Percentiles rank a stretch among this genome's conserved stretches.
These are phyloP conservation scores for Chalaropsis ovoidea DNA, from an alignment of 2,329 filamentous ascomycete species.

Conservation along the genomic window DNA sequence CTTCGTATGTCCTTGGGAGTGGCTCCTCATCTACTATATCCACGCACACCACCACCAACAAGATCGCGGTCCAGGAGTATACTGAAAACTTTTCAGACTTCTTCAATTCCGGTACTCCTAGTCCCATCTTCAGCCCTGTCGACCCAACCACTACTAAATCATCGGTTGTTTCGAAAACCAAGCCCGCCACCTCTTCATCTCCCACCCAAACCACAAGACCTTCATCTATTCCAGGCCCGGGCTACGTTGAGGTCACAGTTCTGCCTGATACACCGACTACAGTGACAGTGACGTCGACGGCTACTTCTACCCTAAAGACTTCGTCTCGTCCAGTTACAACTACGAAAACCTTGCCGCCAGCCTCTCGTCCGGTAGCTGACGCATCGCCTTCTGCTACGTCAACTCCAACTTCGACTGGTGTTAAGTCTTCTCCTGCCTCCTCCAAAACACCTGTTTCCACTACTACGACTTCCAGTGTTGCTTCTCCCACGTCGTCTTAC, in stretches of 20 bases:
- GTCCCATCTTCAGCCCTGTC: constrained; percentile 21
- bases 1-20: too few relatives aligned
- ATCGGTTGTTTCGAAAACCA: background rate
- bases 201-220: background rate
- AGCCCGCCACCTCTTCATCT: background rate
- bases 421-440: background rate
- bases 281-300: background rate
- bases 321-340: background rate
- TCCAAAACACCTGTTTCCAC: background rate
- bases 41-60: background rate
- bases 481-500: background rate
- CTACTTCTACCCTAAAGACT: background rate
- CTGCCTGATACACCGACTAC: constrained; percentile 9
- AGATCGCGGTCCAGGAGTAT: background rate
- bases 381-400: background rate
- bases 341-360: background rate
- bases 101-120: constrained; percentile 22
- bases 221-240: background rate
- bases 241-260: constrained; percentile 8
- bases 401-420: background rate
- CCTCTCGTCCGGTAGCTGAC: constrained; percentile 1
- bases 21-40: too few relatives aligned
- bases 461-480: background rate
- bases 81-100: constrained; percentile 16
- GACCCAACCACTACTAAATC: background rate